Evolutionary conservation across 108 stramenopile species (phyloP), one percentile per base, ranked within the genome.

Genomic region (Epithemia pelagica): DNA sequence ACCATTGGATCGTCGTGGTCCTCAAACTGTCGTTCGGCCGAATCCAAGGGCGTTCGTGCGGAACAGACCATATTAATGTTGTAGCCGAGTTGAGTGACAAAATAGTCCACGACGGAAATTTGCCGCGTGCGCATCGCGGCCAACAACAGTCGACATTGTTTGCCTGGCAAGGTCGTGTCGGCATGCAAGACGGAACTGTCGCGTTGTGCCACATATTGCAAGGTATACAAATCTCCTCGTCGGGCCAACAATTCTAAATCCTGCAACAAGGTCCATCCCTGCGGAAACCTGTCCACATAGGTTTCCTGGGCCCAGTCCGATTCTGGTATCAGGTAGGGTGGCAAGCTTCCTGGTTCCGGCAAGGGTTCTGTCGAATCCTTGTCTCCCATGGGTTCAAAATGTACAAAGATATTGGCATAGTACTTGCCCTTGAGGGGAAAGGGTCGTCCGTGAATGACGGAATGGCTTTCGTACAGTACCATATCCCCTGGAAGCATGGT

Each of bases 391-490:
- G 86, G 86, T 73, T 83, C 86, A 68, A 85, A 90, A 73, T 87
- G 84, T 2, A 87, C 58, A 67, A 85, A 87, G 28, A 72, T 71
- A 51, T 70, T 75, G 21, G 70, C 67, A 24, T 28, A 91, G 67
- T 67, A 89, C 25, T 72, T 68, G 23, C 96, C 96, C 65, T 89
- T 80, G 55, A 97, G 61, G 0, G 95, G 84, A 32, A 91, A 92
- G 18, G 95, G 96, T 52, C 96, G 61, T 8, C 97, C 97, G 71
- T 98, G 97, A 51, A 96, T 66, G 46, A 95, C 77, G 26, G 91
- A 87, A 66, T 89, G 87, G 67, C 77, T 78, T 73, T 98, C 97
- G 62, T 96, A 96, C 31, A 95, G 67, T 3, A 96, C 80, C 86
- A 96, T 78, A 64, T 97, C 96, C 22, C 96, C 92, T 27, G 89